Percentiles rank a stretch among this genome's conserved stretches.
Evolutionary conservation across 495 filamentous ascomycete genomes (phyloP).

Genomic region (Polyplosphaeria fusca): DNA sequence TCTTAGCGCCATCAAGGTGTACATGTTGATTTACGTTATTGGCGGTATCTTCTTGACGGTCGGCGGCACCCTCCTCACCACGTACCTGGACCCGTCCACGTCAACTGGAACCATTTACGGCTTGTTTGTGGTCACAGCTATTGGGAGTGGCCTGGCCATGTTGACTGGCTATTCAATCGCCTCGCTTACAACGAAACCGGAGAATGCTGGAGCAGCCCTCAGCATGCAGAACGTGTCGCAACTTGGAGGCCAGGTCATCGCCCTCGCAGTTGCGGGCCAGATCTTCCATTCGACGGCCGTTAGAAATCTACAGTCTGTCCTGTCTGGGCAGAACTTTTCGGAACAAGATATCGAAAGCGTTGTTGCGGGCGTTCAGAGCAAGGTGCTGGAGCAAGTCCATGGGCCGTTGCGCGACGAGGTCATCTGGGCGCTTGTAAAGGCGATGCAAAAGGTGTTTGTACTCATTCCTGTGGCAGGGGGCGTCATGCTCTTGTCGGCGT

Average conservation of each 20-base stretch:
- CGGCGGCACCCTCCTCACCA: slow-evolving; percentile 1
- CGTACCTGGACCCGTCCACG: background rate
- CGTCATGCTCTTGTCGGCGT: background rate
- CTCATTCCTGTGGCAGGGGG: slow-evolving; percentile 1
- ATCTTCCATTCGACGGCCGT: slow-evolving; percentile 1
- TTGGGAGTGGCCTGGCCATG: background rate
- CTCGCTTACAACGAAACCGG: background rate
- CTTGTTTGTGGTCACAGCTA: slow-evolving; percentile 4
- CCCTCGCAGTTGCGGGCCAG: background rate
- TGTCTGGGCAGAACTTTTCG: slow-evolving; percentile 1
- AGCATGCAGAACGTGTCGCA: slow-evolving; percentile 6
- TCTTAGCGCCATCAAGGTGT: background rate
- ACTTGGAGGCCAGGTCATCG: slow-evolving; percentile 10
- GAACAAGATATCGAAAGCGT: slow-evolving; percentile 1
- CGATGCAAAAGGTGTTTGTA: background rate
- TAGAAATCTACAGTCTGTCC: background rate
- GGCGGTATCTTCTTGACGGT: background rate
- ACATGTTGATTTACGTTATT: background rate
- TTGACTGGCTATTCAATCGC: slow-evolving; percentile 6
- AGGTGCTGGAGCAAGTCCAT: background rate
- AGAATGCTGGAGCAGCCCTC: slow-evolving; percentile 1
- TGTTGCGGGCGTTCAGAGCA: slow-evolving; percentile 10
- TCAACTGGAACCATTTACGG: slow-evolving; percentile 1
- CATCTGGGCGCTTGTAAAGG: slow-evolving; percentile 1
- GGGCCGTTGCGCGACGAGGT: background rate